A percentile compares a stretch with the other conserved stretches of the same genome.
Conservation (phyloP, 164 flowering plant genomes). For the Piper betle region DNA sequence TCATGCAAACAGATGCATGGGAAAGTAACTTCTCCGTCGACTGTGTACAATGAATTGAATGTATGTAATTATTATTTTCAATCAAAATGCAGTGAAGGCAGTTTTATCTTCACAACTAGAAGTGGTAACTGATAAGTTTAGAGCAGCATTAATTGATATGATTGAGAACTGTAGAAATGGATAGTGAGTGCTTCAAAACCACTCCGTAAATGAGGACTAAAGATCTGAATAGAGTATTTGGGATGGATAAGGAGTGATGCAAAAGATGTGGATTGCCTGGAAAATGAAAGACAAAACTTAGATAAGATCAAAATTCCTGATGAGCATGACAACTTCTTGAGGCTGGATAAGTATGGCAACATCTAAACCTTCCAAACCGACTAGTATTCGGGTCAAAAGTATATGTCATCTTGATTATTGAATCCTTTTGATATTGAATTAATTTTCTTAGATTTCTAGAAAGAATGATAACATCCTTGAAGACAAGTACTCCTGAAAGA, state of each 20-base stretch:
- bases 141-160: no score
- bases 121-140: no score
- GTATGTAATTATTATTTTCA: no score
- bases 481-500: no score
- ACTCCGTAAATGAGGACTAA: neutral
- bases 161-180: neutral
- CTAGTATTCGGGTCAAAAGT: neutral
- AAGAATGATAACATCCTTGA: no score
- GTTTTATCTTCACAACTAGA: no score
- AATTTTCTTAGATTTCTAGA: no score
- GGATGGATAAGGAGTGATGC: neutral
- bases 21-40: no score
- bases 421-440: neutral
- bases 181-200: neutral
- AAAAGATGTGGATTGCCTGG: neutral
- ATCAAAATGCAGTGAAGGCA: no score
- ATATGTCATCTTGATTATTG: neutral
- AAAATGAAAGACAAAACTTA: neutral
- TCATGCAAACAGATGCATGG: no score
- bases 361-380: neutral
- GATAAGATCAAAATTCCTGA: neutral
- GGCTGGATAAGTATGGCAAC: neutral
- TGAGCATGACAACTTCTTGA: neutral
- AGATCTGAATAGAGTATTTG: neutral
- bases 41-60: no score